Evolutionary conservation across 441 rosid species (phyloP).

Genomic region (Euphorbia corollata): DNA sequence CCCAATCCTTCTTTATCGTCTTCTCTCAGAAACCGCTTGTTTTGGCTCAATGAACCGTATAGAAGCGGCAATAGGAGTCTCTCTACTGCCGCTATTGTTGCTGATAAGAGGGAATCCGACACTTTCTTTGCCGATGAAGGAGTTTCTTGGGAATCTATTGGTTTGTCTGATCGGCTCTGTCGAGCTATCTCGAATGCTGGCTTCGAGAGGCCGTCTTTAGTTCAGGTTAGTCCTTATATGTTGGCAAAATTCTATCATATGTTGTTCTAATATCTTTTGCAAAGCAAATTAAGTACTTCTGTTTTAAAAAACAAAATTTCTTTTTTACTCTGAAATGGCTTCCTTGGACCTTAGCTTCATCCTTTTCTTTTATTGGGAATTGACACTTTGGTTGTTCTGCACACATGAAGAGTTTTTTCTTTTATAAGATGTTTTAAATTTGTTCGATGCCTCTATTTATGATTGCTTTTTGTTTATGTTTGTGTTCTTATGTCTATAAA

Average conservation of each 20-base stretch:
- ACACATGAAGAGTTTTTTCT: neutral
- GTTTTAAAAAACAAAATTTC: neutral
- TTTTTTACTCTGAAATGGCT: no score
- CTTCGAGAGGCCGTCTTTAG: conserved; percentile 63
- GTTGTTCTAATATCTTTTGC: neutral
- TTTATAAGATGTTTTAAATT: neutral
- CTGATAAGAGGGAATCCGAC: conserved; percentile 32
- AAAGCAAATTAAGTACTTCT: neutral
- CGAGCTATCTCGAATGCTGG: conserved; percentile 57
- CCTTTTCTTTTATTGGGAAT: no score
- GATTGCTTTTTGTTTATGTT: neutral
- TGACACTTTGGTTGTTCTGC: neutral
- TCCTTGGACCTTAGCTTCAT: no score
- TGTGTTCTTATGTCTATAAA: neutral
- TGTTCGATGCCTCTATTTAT: neutral
- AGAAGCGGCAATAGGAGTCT: conserved; percentile 32
- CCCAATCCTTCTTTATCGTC: conserved; percentile 23
- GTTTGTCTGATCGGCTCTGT: conserved; percentile 56
- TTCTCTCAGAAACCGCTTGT: conserved; percentile 27
- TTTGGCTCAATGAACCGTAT: conserved; percentile 31
- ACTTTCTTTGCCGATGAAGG: conserved; percentile 61
- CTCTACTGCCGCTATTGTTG: conserved; percentile 24
- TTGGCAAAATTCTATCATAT: neutral
- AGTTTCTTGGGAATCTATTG: conserved; percentile 76
- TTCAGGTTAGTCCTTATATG: conserved; percentile 44